A percentile compares a stretch with the other conserved stretches of the same genome.
These are phyloP conservation scores for Gyromitra esculenta DNA, from an alignment of 2,329 filamentous ascomycete genomes.

Conservation along the genomic window DNA sequence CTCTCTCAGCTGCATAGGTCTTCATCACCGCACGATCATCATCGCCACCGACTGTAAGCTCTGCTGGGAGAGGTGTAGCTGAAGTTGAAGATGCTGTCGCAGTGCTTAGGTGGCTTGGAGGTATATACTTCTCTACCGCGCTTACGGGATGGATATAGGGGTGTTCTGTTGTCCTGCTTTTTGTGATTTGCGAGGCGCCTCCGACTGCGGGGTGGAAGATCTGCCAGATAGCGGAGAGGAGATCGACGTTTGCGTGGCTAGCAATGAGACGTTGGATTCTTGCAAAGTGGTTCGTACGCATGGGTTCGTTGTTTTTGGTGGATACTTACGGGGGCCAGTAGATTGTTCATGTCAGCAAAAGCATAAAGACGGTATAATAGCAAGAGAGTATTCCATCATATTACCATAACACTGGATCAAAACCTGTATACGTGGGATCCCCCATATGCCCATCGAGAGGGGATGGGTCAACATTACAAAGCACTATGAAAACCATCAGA, in stretches of 20 bases:
- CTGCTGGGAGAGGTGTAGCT: slow-evolving; percentile 41
- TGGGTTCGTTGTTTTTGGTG: neutral
- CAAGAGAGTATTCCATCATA: neutral
- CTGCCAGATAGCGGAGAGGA: slow-evolving; percentile 23
- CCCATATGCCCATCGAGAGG: slow-evolving; percentile 25
- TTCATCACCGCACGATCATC: neutral
- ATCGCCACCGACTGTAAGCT: neutral
- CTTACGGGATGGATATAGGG: slow-evolving; percentile 34
- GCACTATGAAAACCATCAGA: neutral
- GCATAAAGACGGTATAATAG: neutral
- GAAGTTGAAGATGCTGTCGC: slow-evolving; percentile 31
- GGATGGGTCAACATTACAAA: slow-evolving; percentile 16
- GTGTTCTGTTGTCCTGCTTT: slow-evolving; percentile 16
- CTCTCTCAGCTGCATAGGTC: neutral
- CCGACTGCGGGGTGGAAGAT: slow-evolving; percentile 1
- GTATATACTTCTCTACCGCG: slow-evolving; percentile 17
- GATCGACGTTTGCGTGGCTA: slow-evolving; percentile 19
- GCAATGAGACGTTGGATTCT: neutral
- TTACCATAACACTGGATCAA: slow-evolving; percentile 26
- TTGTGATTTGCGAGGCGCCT: neutral
- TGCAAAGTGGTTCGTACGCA: neutral
- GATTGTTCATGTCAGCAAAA: neutral
- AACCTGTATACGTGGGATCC: slow-evolving; percentile 8
- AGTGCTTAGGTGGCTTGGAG: slow-evolving; percentile 17
- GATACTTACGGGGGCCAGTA: slow-evolving; percentile 9